phyloP scores from a whole-genome alignment of 2,329 filamentous ascomycete species.

The Rosellinia necatrix region DNA sequence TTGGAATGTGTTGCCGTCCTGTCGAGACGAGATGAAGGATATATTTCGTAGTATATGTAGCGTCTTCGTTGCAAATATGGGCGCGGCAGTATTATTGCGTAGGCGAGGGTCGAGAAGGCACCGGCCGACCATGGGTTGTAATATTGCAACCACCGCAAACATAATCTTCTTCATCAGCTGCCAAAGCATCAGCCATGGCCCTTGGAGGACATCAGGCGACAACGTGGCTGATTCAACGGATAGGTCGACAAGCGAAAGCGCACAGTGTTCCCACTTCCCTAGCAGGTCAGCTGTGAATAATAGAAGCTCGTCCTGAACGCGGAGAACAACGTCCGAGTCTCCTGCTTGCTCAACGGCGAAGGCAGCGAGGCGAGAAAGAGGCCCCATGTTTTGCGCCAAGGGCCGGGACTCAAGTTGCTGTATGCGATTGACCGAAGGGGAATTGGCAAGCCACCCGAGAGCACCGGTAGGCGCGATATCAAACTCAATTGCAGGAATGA shows the following conservation, averaged over 20 bases:
- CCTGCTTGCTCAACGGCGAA: constrained; percentile 64
- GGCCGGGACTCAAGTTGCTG: constrained; percentile 64
- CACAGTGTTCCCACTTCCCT: constrained; percentile 74
- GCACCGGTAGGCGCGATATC: constrained; percentile 65
- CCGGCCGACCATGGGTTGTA: constrained; percentile 75
- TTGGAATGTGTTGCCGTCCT: constrained; percentile 75
- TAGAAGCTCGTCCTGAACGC: constrained; percentile 64
- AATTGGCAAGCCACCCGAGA: constrained; percentile 67
- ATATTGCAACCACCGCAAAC: constrained; percentile 73
- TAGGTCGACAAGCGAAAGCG: constrained; percentile 73
- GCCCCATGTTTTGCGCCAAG: constrained; percentile 68
- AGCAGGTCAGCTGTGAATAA: constrained; percentile 69
- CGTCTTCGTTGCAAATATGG: constrained; percentile 70
- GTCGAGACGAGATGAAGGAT: constrained; percentile 79
- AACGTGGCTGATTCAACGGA: constrained; percentile 68
- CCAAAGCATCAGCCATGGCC: constrained; percentile 74
- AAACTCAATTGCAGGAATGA: constrained; percentile 70
- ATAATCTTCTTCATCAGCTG: constrained; percentile 74
- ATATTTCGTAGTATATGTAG: constrained; percentile 76
- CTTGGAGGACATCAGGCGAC: constrained; percentile 66
- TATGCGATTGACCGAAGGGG: constrained; percentile 64
- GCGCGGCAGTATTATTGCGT: constrained; percentile 54
- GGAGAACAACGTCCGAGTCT: constrained; percentile 51
- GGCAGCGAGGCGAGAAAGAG: constrained; percentile 66
- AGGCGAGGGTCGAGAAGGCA: constrained; percentile 57